Evolutionary conservation across 1,284 basidiomycete genomes (phyloP), one percentile per base, ranked within the genome.

Genomic region (Cutaneotrichosporon dermatis): DNA sequence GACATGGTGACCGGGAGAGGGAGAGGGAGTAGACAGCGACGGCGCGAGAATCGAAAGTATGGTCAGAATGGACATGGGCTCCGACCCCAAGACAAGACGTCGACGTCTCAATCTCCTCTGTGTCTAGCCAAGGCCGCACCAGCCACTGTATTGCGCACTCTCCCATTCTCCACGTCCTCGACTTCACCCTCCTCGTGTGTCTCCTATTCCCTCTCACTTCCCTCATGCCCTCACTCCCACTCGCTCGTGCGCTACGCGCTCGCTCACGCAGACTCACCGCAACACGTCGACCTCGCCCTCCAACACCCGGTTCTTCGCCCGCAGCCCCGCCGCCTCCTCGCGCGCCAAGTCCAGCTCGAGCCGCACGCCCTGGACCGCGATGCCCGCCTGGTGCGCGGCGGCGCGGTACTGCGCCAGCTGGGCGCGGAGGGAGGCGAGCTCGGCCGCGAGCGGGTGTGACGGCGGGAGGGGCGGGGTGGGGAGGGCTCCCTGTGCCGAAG

Each of bases 391-490:
- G 63, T 79, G 78, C 34, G 74, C 69, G 2, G 73, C 66, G 34
- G 68, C 65, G 60, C 78, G 88, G 66, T 87, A 89, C 51, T 84
- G 84, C 46, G 80, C 76, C 6, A 88, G 81, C 2, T 87, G 84
- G n/a, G 80, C 75, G 55, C 85, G 83, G 16, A 89, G 81, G 61
- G 84, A 85, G 15, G 80, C 68, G 36, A 90, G 80, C 75, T 90
- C 87, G 36, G 83, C 75, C 9, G 82, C 79, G 34, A 89, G 80
- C 10, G 88, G 88, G 68, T 89, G 86, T 0, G 69, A 60, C 2
- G 65, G 34, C 1, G 70, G 65, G 2, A 76, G 65, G 51, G 84
- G 83, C 15, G 48, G 60, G 51, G 84, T 83, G 11, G 48, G 25
- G 25, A 25, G 25, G 25, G 25, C 25, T 25, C 25, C 16, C 4